Conservation (phyloP, 1,139 yeast species). For the Lodderomyces orthopsilosis region DNA sequence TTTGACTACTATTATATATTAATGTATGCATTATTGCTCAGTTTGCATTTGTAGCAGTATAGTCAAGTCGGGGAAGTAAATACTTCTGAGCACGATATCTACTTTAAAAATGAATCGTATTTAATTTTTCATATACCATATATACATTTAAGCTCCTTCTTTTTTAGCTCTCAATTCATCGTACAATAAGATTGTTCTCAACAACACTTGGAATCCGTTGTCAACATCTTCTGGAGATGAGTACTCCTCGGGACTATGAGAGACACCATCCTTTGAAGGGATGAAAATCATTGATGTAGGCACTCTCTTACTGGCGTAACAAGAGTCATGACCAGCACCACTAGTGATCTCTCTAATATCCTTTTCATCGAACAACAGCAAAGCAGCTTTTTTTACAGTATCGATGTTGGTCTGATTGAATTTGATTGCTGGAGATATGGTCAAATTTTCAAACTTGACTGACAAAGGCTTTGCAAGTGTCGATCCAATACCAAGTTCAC, state of each 20-base stretch:
- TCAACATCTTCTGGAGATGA: constrained; percentile 61
- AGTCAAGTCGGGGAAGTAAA: no score
- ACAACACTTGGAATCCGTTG: constrained; percentile 56
- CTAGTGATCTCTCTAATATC: constrained; percentile 49
- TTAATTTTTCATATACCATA: not conserved
- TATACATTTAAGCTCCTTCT: not conserved
- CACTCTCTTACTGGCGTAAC: constrained; percentile 51
- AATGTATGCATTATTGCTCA: not conserved
- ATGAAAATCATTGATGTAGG: constrained; percentile 78
- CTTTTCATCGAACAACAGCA: constrained; percentile 44
- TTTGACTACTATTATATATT: not conserved
- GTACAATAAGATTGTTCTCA: constrained; percentile 57
- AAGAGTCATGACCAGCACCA: constrained; percentile 77
- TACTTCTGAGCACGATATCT: no score
- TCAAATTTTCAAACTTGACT: constrained; percentile 39
- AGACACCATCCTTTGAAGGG: constrained; percentile 68
- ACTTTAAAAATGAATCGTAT: no score
- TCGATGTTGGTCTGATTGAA: constrained; percentile 51
- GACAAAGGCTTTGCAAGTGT: constrained; percentile 21
- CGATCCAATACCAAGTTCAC: constrained; percentile 13
- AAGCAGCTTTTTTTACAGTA: constrained; percentile 52
- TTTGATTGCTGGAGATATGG: constrained; percentile 53
- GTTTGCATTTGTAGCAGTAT: no score
- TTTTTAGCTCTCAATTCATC: constrained; percentile 28
- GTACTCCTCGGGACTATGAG: constrained; percentile 68